Evolutionary conservation across 2,329 filamentous ascomycete genomes (phyloP).

Genomic region (Corynespora cassiicola): DNA sequence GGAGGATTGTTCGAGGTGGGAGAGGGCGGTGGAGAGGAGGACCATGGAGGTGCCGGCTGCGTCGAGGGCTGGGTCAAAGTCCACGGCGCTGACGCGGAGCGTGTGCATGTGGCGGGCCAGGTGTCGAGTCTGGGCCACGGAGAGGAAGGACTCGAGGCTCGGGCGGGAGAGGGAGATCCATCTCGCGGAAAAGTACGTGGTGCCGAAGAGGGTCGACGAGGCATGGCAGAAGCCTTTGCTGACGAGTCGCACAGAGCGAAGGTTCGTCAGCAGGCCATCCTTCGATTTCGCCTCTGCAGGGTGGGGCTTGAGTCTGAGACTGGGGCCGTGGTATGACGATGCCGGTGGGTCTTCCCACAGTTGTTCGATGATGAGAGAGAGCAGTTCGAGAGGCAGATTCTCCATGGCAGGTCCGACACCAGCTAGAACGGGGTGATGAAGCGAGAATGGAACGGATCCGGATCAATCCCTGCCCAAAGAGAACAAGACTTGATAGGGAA

Average conservation of each 20-base stretch:
- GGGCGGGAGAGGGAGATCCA: conserved; percentile 11
- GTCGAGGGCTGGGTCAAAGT: conserved; percentile 6
- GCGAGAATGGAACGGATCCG: no score
- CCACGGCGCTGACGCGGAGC: conserved; percentile 8
- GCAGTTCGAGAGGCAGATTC: conserved; percentile 14
- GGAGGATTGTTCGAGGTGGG: conserved; percentile 3
- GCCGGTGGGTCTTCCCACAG: conserved; percentile 11
- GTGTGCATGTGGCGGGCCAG: conserved; percentile 7
- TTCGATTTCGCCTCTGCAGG: conserved; percentile 5
- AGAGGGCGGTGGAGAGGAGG: conserved; percentile 7
- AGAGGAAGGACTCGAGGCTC: conserved; percentile 12
- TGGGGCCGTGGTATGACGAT: conserved; percentile 5
- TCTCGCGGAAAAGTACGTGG: conserved; percentile 15
- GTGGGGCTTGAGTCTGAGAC: conserved; percentile 4
- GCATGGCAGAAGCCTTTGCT: conserved; percentile 14
- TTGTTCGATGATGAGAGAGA: conserved; percentile 16
- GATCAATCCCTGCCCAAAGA: no score
- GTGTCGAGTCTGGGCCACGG: conserved; percentile 5
- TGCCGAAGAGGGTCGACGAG: conserved; percentile 11
- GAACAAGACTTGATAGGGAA: no score
- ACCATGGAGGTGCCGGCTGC: conserved; percentile 1
- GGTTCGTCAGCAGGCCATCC: conserved; percentile 14
- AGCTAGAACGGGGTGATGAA: no score
- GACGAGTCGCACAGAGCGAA: conserved; percentile 15
- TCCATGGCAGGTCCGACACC: no score